Evolutionary conservation across 2,329 filamentous ascomycete species (phyloP).

Genomic region (Exophiala sideris): DNA sequence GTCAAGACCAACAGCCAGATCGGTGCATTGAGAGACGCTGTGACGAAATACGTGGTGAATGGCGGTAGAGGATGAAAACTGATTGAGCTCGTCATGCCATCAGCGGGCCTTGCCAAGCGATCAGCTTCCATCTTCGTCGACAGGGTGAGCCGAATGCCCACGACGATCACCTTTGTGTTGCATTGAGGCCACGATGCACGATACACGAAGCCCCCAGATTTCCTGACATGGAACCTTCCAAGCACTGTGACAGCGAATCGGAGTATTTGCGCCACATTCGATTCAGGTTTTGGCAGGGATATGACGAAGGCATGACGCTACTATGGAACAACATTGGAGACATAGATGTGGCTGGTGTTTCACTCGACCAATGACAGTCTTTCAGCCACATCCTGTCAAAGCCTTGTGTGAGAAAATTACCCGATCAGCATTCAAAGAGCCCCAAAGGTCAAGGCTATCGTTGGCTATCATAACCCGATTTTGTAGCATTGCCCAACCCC

Average conservation of each 20-base stretch:
- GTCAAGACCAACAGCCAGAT: conserved; percentile 75
- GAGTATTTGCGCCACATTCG: conserved; percentile 10
- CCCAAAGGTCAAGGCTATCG: not conserved
- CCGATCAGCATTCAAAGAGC: not conserved
- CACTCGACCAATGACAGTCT: conserved; percentile 1
- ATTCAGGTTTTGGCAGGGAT: not conserved
- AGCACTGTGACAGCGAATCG: not conserved
- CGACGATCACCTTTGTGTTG: too few relatives aligned
- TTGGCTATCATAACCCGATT: not conserved
- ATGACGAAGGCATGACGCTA: conserved; percentile 8
- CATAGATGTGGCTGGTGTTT: conserved; percentile 9
- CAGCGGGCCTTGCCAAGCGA: too few relatives aligned
- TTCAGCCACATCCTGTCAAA: conserved; percentile 14
- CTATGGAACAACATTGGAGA: conserved; percentile 13
- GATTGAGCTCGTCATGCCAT: too few relatives aligned
- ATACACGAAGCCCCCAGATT: too few relatives aligned
- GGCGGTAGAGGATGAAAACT: conserved; percentile 17
- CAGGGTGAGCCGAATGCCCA: too few relatives aligned
- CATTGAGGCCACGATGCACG: too few relatives aligned
- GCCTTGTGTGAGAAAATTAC: not conserved
- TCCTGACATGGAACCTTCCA: too few relatives aligned
- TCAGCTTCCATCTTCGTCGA: too few relatives aligned
- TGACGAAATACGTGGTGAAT: conserved; percentile 55
- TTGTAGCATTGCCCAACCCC: not conserved
- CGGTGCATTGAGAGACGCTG: conserved; percentile 57